These are phyloP conservation scores for Blastocystis sp. DNA, from an alignment of 352 stramenopile species.

Conservation along the genomic window DNA sequence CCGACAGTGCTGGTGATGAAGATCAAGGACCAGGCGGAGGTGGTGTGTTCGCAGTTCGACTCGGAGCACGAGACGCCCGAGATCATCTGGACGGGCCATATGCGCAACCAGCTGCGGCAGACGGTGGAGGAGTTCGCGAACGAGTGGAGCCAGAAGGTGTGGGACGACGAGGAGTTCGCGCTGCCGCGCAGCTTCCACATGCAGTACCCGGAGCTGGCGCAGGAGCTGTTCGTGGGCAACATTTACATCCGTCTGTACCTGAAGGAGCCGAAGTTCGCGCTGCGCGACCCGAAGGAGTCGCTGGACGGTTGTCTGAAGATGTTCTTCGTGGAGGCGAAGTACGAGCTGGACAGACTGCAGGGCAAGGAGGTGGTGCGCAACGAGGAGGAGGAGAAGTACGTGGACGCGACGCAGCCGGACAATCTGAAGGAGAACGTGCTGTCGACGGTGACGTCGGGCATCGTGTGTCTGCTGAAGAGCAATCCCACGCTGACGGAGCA, in stretches of 20 bases:
- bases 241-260: slow-evolving; percentile 82
- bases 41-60: slow-evolving; percentile 66
- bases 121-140: slow-evolving; percentile 72
- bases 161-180: background rate
- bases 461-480: slow-evolving; percentile 57
- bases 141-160: slow-evolving; percentile 51
- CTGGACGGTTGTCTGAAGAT: slow-evolving; percentile 63
- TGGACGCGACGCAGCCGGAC: slow-evolving; percentile 54
- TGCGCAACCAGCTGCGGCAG: slow-evolving; percentile 71
- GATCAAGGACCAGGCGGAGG: slow-evolving; percentile 62
- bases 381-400: slow-evolving; percentile 56
- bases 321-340: slow-evolving; percentile 57
- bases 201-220: slow-evolving; percentile 67
- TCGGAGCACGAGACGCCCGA: slow-evolving; percentile 78
- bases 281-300: slow-evolving; percentile 75
- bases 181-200: slow-evolving; percentile 57
- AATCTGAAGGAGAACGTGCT: slow-evolving; percentile 58
- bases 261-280: slow-evolving; percentile 77
- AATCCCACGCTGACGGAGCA: slow-evolving; percentile 50
- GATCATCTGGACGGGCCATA: slow-evolving; percentile 79
- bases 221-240: slow-evolving; percentile 66
- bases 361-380: slow-evolving; percentile 54
- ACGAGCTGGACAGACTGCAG: slow-evolving; percentile 29
- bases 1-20: slow-evolving; percentile 62
- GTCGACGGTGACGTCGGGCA: slow-evolving; percentile 54